Percentiles rank a stretch among this genome's conserved stretches.
These are phyloP conservation scores for Fraxinus platypoda DNA, from an alignment of 305 asterid genomes.

Conservation along the genomic window DNA sequence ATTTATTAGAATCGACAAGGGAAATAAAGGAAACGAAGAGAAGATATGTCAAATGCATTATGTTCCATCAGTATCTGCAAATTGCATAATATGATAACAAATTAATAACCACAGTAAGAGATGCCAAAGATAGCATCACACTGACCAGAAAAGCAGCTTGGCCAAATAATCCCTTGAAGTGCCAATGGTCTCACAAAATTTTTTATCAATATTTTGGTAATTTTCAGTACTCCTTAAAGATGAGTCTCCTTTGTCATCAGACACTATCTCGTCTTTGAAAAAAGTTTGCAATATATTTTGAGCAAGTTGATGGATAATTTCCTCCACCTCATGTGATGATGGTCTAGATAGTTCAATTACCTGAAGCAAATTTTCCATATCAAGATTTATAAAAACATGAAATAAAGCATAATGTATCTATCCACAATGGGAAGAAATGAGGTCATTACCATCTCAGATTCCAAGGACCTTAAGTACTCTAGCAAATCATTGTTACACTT, in stretches of 20 bases:
- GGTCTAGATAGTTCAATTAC: conserved; percentile 81
- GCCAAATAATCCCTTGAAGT: conserved; percentile 92
- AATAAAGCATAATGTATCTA: background rate
- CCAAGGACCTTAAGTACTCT: conserved; percentile 82
- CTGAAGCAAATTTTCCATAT: conserved; percentile 35
- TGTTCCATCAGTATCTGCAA: background rate
- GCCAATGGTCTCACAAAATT: conserved; percentile 38
- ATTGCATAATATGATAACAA: background rate
- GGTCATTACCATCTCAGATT: conserved; percentile 72
- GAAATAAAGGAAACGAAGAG: background rate
- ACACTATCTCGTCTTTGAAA: conserved; percentile 53
- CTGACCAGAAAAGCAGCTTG: conserved; percentile 92
- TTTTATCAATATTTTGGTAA: conserved; percentile 31
- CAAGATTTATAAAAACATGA: background rate
- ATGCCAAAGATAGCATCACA: background rate
- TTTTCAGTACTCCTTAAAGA: conserved; percentile 36
- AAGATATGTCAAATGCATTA: background rate
- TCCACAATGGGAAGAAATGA: background rate
- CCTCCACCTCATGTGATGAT: conserved; percentile 86
- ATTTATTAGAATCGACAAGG: conserved; percentile 2
- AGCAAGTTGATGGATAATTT: conserved; percentile 80
- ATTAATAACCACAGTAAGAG: background rate
- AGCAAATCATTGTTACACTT: conserved; percentile 66
- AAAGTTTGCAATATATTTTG: conserved; percentile 55
- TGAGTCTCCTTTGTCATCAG: conserved; percentile 33